A percentile compares a stretch with the other conserved stretches of the same genome.
Conservation (phyloP, 2,329 filamentous ascomycete species). For the Phialophora tarda region DNA sequence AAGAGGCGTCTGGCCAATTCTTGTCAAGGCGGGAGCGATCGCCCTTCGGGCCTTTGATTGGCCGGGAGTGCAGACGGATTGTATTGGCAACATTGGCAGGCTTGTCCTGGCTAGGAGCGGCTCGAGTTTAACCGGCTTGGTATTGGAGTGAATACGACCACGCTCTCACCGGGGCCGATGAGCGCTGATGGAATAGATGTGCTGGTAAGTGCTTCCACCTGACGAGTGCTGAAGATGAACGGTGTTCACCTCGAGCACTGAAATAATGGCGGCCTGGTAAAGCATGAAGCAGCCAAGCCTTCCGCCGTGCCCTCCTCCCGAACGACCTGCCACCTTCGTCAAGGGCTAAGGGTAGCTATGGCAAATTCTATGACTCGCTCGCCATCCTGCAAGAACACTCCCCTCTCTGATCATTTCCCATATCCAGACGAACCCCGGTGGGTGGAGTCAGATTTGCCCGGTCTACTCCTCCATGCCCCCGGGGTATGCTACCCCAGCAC, state of each 20-base stretch:
- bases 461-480: neutral
- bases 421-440: conserved; percentile 1
- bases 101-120: neutral
- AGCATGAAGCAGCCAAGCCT: neutral
- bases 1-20: neutral
- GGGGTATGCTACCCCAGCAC: neutral
- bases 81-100: conserved; percentile 8
- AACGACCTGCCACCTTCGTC: neutral
- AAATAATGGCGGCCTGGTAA: neutral
- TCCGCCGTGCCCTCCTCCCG: neutral
- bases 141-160: neutral
- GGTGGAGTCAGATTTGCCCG: neutral
- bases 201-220: neutral
- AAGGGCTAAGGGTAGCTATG: neutral
- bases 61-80: neutral
- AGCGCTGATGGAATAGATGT: neutral
- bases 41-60: neutral
- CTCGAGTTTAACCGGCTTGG: conserved; percentile 1
- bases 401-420: conserved; percentile 4
- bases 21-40: neutral
- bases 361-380: neutral
- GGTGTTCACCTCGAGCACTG: neutral
- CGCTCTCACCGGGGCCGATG: too few relatives aligned
- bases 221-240: neutral
- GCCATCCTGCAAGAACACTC: neutral